Base-by-base conservation (phyloP, 106 monocot genomes). In the Allium fistulosum region DNA sequence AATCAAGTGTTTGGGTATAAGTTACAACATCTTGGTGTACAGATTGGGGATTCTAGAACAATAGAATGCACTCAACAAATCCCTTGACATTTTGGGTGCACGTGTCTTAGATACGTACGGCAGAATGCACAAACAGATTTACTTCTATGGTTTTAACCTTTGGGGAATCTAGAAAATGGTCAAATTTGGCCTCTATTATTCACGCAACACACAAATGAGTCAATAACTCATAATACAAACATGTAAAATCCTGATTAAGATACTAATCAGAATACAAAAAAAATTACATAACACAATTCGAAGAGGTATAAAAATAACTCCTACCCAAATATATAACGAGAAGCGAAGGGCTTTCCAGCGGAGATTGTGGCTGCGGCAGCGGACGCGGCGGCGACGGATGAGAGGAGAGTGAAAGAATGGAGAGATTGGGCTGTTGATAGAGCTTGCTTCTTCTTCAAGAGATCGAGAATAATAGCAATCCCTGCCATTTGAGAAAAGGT, bases 271-370 rank as follows among this genome's bases (percentile, higher is more conserved):
- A 55, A 12, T 15, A 55, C 45, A 62, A 46, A 46, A 62, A 62
- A 8, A 18, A 12, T 0, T 3, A 49, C 48, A 64, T 49, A n/a
- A 15, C 17, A 9, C 22, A 60, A 60, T 64, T 4, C 48, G 15
- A 15, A 26, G 13, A 49, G 17, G 5, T 17, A 49, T 6, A 18
- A 49, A 45, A n/a, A 52, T 17, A 9, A 46, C n/a, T 53, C 22
- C 2, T 56, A 85, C 85, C 85, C 78, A 58, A 78, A 85, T 63
- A 81, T 57, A 57, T 64, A 59, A 9, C 81, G 74, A 13, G 84
- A 80, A 26, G 74, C 65, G 58, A 84, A 76, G 45, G 84, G 81
- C 55, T 11, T 67, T 2, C 70, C 74, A 48, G 80, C 71, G 48
- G 80, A 64, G 70, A 69, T 64, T 15, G 74, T 69, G 48, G 75